Base-by-base conservation (phyloP, 2,329 filamentous ascomycete genomes). In the Hypoxylon sp. region DNA sequence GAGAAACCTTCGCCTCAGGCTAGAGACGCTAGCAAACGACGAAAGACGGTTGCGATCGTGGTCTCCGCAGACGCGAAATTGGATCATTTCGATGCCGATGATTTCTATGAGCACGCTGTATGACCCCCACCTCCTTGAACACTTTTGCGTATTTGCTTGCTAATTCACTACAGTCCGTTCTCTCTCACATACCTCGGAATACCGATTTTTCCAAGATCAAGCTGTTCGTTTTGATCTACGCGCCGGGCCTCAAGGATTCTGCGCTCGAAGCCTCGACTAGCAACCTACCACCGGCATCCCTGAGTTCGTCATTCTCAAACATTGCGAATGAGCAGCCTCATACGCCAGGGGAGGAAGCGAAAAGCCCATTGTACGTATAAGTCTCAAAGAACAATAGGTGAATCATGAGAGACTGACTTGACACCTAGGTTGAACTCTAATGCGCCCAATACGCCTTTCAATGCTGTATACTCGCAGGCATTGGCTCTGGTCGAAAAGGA, bases 201-300 rank as follows among this genome's bases (percentile, higher is more conserved):
- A 89, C 91, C 72, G 90, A 97, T 78, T 88, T 91, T 69, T 88
- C 89, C 51, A 89, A 85, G 68, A 89, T 91, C 71, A 92, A 93
- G 77, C 85, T 98, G 24, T 97, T 97, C 75, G 87, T 98, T 64
- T 86, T 98, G 72, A 95, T 98, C 76, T 97, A 97, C 80, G 90
- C 93, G 2, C 95, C 95, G 0, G 86, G 88, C 56, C 82, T 97
- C 59, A 93, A 93, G 80, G 91, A 93, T 57, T 84, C 87, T 67
- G 80, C 83, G 57, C 78, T 87, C 64, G 86, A 90, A 76, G 80
- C 82, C 73, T 82, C 79, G 62, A 65, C 73, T 77, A 87, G 78
- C 83, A 88, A 81, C 82, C 87, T 80, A 78, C 88, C 79, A 81
- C 88, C 81, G 84, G 88, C 79, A 82, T 97, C 84, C 78, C 87